These are phyloP conservation scores for Myxozyma geophila DNA, from an alignment of 805 yeast genomes.

Conservation along the genomic window DNA sequence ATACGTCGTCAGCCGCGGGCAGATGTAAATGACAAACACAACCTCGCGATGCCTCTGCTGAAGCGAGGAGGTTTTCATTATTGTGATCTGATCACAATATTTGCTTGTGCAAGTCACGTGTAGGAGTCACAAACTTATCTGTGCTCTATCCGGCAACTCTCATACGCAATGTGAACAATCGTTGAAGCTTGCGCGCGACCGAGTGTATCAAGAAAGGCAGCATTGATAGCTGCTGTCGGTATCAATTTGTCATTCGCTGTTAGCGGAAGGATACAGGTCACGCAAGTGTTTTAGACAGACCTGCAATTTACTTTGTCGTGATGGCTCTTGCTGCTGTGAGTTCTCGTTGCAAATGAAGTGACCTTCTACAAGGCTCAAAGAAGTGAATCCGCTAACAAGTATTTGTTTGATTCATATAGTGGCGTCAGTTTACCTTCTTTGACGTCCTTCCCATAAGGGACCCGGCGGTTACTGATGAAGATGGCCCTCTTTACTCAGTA, in stretches of 20 bases:
- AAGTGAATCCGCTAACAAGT: neutral
- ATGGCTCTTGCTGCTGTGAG: constrained; percentile 25
- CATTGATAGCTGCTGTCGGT: neutral
- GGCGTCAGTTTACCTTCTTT: constrained; percentile 88
- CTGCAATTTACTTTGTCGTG: neutral
- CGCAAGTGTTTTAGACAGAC: neutral
- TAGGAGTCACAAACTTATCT: constrained; percentile 10
- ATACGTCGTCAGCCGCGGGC: neutral
- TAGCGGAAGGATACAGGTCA: neutral
- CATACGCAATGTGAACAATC: neutral
- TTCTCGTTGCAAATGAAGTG: neutral
- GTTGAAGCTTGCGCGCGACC: neutral
- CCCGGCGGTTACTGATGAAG: constrained; percentile 64
- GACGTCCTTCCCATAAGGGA: constrained; percentile 83
- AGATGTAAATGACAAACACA: neutral
- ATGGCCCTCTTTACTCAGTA: constrained; percentile 67
- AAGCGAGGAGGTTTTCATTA: constrained; percentile 19
- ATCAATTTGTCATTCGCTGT: neutral
- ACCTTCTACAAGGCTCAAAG: too few species aligned
- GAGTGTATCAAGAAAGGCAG: neutral
- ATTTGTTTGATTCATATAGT: constrained; percentile 41
- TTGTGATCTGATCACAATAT: constrained; percentile 2
- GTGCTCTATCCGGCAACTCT: constrained; percentile 5
- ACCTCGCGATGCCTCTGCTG: constrained; percentile 8
- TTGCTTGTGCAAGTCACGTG: neutral